Conservation (phyloP, 2,329 filamentous ascomycete species). For the Conoideocrella luteorostrata region DNA sequence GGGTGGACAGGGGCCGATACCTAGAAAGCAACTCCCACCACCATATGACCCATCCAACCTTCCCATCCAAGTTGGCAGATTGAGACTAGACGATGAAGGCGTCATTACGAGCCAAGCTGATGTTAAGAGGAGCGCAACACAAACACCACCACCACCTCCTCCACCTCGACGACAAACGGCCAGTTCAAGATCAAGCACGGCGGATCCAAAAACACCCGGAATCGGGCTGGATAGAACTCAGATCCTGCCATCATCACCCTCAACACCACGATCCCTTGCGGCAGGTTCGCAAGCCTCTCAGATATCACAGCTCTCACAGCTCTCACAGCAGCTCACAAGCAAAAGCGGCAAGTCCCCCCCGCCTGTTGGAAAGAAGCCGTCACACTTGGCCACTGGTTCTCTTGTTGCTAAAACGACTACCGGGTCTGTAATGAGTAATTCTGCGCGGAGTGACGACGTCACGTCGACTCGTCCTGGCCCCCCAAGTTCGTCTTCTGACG, state of each 20-base stretch:
- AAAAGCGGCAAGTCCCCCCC: slow-evolving; percentile 39
- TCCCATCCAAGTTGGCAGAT: slow-evolving; percentile 38
- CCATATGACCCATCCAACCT: slow-evolving; percentile 41
- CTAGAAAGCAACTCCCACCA: slow-evolving; percentile 46
- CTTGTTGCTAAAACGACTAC: slow-evolving; percentile 17
- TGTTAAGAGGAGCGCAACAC: slow-evolving; percentile 14
- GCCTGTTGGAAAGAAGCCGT: slow-evolving; percentile 57
- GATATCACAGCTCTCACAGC: slow-evolving; percentile 25
- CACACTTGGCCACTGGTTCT: slow-evolving; percentile 37
- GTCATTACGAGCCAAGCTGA: slow-evolving; percentile 10
- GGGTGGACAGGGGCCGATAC: slow-evolving; percentile 33
- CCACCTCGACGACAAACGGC: slow-evolving; percentile 39
- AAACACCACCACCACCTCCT: slow-evolving; percentile 34
- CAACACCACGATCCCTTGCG: slow-evolving; percentile 20
- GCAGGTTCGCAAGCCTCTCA: slow-evolving; percentile 27
- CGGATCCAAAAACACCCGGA: slow-evolving; percentile 7
- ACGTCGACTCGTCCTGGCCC: slow-evolving; percentile 11
- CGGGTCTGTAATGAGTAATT: slow-evolving; percentile 7
- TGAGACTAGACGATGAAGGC: slow-evolving; percentile 36
- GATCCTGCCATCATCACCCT: slow-evolving; percentile 20
- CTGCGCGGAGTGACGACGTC: slow-evolving; percentile 14
- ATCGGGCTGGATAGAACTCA: slow-evolving; percentile 17
- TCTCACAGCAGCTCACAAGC: slow-evolving; percentile 23
- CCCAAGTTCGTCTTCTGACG: slow-evolving; percentile 7
- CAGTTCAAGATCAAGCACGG: slow-evolving; percentile 11